Percentiles rank a stretch among this genome's conserved stretches.
These are phyloP conservation scores for Cicer judaicum DNA, from an alignment of 306 rosid species.

Conservation along the genomic window DNA sequence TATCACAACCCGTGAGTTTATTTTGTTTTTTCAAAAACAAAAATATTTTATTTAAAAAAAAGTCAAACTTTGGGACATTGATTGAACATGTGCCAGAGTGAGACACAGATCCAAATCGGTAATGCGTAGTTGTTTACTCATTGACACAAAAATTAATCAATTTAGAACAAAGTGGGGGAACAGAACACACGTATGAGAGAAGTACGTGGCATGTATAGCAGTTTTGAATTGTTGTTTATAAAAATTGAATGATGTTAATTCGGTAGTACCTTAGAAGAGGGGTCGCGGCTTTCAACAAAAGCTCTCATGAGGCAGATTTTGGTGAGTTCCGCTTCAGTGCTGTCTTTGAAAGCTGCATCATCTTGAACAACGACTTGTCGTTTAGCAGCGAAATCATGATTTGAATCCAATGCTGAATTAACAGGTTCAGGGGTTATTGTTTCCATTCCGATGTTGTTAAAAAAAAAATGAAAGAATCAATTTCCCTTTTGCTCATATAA, in stretches of 20 bases:
- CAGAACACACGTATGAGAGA: background rate
- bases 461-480: background rate
- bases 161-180: background rate
- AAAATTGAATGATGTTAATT: background rate
- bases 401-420: background rate
- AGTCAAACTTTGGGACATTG: background rate
- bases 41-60: background rate
- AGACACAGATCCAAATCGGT: background rate
- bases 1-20: background rate
- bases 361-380: background rate
- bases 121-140: no score
- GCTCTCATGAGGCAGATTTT: constrained; percentile 53
- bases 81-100: background rate
- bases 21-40: background rate
- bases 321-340: constrained; percentile 43
- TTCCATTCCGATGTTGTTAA: constrained; percentile 35
- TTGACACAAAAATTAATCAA: constrained; percentile 11
- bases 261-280: constrained; percentile 48
- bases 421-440: background rate
- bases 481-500: background rate
- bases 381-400: background rate
- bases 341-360: constrained; percentile 13
- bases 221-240: background rate
- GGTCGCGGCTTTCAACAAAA: constrained; percentile 46
- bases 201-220: background rate